Evolutionary conservation across 345 rosid genomes (phyloP), one percentile per base, ranked within the genome.

Genomic region (Trapa bicornis): DNA sequence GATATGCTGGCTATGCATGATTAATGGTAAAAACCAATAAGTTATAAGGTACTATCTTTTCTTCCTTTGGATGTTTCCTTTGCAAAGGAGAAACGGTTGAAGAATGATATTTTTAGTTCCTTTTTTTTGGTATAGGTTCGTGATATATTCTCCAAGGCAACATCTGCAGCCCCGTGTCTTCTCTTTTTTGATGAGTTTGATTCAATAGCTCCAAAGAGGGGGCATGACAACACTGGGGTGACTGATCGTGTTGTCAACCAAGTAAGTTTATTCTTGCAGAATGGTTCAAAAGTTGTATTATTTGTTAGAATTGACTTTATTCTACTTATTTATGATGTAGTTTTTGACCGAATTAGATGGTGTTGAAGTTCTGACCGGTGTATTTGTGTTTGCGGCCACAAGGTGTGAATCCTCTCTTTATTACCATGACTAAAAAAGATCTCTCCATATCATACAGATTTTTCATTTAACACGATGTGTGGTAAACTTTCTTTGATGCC

Each of bases 171-270:
- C 64, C 98, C 98, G 7, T 93, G 98, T 75, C 78, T 93, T 68
- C 92, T 93, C 68, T 93, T 93, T 75, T 93, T 93, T 7, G 98
- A 93, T 81, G 98, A 93, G 81, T 93, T 93, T 42, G 98, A 93
- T 79, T 90, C 98, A 47, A 93, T 90, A 80, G 98, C 98, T 72
- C 98, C 97, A 13, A 93, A 93, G 79, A 83, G 98, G 80, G 96
- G 98, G 48, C 98, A 88, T 80, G 98, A 93, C 67, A 93, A 93
- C 74, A 90, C 98, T 11, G 98, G 97, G 43, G 98, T 93, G 22
- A 93, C 98, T 16, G 98, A 93, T 83, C 89, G 96, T 43, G 98
- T 93, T 70, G 97, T 93, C 62, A 93, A 93, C 79, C 97, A 93
- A 79, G 98, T 88, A 35, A 73, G 89, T 81, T 63, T 71, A 74